Percentiles rank a stretch among this genome's conserved stretches.
Conservation (phyloP, 805 yeast species). For the Starmerella stellata region DNA sequence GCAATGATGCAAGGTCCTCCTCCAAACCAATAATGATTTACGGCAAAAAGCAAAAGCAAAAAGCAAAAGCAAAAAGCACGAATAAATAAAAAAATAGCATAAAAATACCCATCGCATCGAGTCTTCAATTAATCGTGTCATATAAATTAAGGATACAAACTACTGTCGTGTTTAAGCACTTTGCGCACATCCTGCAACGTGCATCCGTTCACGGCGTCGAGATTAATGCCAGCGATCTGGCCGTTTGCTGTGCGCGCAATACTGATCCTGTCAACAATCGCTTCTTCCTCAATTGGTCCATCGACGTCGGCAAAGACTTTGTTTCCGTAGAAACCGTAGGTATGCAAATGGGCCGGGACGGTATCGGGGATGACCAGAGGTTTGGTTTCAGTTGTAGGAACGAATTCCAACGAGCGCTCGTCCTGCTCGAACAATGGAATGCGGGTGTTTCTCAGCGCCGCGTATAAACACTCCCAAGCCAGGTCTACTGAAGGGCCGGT, state of each 20-base stretch:
- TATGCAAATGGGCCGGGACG: constrained; percentile 26
- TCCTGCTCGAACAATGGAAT: constrained; percentile 56
- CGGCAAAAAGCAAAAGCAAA: no score
- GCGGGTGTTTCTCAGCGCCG: constrained; percentile 40
- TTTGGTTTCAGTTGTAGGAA: constrained; percentile 20
- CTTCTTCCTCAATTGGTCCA: constrained; percentile 65
- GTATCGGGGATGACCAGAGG: constrained; percentile 28
- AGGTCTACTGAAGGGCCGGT: constrained; percentile 68
- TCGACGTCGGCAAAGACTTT: constrained; percentile 52
- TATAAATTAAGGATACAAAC: no score
- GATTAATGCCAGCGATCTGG: not conserved
- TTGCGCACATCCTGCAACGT: not conserved
- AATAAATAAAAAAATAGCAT: no score
- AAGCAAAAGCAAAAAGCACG: no score
- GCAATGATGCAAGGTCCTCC: no score
- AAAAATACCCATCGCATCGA: not conserved
- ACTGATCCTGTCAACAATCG: constrained; percentile 36
- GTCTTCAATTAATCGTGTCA: not conserved
- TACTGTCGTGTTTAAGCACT: not conserved
- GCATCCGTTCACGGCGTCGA: not conserved
- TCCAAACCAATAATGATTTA: no score
- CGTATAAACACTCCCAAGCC: constrained; percentile 48
- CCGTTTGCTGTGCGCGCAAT: constrained; percentile 22
- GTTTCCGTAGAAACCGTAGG: constrained; percentile 35
- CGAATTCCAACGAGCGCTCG: constrained; percentile 32